Base-by-base conservation (phyloP, 1,284 basidiomycete species). In the Malassezia slooffiae region DNA sequence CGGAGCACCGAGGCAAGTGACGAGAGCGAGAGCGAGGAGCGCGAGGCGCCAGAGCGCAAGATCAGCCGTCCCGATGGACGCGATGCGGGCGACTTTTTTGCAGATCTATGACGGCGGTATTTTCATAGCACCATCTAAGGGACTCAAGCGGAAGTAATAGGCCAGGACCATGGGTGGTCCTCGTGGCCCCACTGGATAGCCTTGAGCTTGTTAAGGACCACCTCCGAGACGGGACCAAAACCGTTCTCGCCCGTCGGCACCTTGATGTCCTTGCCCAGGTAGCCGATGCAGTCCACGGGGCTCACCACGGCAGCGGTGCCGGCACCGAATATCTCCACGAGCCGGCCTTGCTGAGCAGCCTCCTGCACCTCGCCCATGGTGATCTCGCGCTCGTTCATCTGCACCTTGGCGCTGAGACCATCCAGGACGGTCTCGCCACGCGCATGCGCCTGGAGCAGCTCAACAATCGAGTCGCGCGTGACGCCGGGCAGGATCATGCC, bases 401-500 rank as follows among this genome's bases (percentile, higher is more conserved):
- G 73, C 49, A 96, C 73, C 23, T 50, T 34, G 2, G 65, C 61
- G 12, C 7, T 7, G 21, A 67, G 37, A 9, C 42, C 41, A 33
- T 58, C 45, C 36, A 68, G 34, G 9, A 64, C 47, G 5, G 76
- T 69, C 39, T 82, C 80, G 3, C 79, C 75, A 2, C 72, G 70
- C 3, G 74, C 69, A 67, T 96, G 91, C 15, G 78, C 80, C 31
- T 80, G 78, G 1, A 86, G 84, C 39, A 97, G 80, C 8, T 77
- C 67, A 28, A 97, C 78, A 33, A 93, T 82, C 20, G 60, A 62
- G 71, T 95, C 88, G 52, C 91, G 82, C 7, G 90, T 96, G 15
- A 99, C 83, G 52, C 91, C 91, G 10, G 91, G 90, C 12, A 99
- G 81, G 62, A 97, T 89, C 76, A 93, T 83, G 43, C 90, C 90